Percentiles rank a stretch among this genome's conserved stretches.
These are phyloP conservation scores for Boletales sp. DNA, from an alignment of 768 basidiomycete genomes.

Conservation along the genomic window DNA sequence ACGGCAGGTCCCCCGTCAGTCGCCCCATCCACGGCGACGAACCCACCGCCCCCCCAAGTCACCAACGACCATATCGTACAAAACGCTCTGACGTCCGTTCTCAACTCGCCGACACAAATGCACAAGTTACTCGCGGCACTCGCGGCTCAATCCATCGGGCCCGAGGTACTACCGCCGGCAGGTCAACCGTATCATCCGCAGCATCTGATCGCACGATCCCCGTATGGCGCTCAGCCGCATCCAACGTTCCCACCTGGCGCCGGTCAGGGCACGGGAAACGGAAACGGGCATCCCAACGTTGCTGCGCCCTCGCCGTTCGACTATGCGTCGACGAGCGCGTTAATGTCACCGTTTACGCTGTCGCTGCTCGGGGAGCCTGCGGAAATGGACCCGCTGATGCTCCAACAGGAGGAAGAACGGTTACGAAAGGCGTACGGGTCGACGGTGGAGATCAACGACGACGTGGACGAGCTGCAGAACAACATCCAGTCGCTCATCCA, in stretches of 20 bases:
- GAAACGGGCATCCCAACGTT: conserved; percentile 2
- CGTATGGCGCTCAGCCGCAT: conserved; percentile 19
- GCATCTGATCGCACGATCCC: conserved; percentile 27
- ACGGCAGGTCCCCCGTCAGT: conserved; percentile 5
- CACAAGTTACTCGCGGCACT: conserved; percentile 54
- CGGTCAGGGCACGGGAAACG: neutral
- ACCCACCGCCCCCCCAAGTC: conserved; percentile 8
- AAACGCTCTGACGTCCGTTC: conserved; percentile 48
- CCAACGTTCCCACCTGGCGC: conserved; percentile 3
- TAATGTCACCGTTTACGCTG: conserved; percentile 21
- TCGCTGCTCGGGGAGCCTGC: conserved; percentile 24
- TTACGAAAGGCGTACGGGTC: conserved; percentile 57
- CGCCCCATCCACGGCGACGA: conserved; percentile 7
- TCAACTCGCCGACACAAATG: conserved; percentile 49
- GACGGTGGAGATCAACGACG: conserved; percentile 63
- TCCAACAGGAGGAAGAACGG: conserved; percentile 38
- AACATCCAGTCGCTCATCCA: conserved; percentile 72
- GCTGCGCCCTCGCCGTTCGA: conserved; percentile 15
- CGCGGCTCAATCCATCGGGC: conserved; percentile 21
- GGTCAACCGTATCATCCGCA: conserved; percentile 18
- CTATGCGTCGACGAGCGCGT: conserved; percentile 17
- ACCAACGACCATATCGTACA: conserved; percentile 48
- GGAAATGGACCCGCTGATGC: conserved; percentile 29
- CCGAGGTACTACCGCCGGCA: conserved; percentile 19
- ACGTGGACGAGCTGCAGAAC: conserved; percentile 65